Evolutionary conservation across 441 rosid genomes (phyloP), one percentile per base, ranked within the genome.

Genomic region (Gossypium lobatum): DNA sequence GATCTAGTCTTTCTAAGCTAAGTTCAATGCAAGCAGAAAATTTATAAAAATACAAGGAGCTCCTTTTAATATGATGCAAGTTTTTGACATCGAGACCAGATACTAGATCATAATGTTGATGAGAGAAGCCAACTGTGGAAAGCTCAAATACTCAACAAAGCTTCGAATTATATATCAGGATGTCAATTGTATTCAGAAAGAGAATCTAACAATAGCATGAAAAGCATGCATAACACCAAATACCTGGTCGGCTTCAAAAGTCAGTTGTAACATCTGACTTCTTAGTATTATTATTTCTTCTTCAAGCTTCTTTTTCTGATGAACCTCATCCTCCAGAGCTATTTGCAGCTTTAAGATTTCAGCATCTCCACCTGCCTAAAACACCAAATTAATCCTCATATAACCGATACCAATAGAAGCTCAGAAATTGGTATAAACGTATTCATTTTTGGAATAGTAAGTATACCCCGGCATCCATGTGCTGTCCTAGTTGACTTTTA

Each of bases 201-300:
- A 50, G 45, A 68, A 26, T 28, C 17, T 20, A 50, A 68, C 39
- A 26, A 48, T 28, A 16, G 14, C 26, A 16, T n/a, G n/a, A 62
- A 26, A 60, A 50, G 63, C 58, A 42, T 42, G 64, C 63, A 55
- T 61, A 34, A 75, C 59, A 71, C 25, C 46, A 45, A 68, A 60
- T 88, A 96, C 99, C 97, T 93, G 96, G 73, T 93, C 97, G 74
- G 97, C 91, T 87, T 93, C 97, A 75, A 88, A 86, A 74, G 91
- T 89, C 81, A 93, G 78, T 21, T 93, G 98, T 84, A 92, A 80
- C 66, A 93, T 82, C 84, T 93, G 99, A 84, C 97, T 88, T 80
- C 85, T 87, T 74, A 93, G 78, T 60, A 83, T 65, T 72, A 83
- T 77, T 76, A 88, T 86, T 82, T 93, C 95, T 80, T 91, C 97